These are phyloP conservation scores for Scheffersomyces amazonensis DNA, from an alignment of 805 yeast genomes.

Conservation along the genomic window DNA sequence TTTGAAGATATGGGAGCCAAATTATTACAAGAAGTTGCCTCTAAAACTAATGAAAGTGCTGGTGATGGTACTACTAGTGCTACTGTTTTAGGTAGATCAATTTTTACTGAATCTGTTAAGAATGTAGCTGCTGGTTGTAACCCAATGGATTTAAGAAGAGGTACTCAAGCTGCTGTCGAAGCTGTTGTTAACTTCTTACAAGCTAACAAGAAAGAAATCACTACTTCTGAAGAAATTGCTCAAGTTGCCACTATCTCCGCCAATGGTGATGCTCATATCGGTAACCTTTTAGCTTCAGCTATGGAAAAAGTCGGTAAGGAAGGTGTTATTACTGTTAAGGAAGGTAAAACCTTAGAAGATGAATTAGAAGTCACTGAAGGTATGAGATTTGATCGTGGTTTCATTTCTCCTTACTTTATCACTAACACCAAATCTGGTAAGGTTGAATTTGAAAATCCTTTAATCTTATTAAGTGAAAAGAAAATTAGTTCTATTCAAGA, in stretches of 20 bases:
- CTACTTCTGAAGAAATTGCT: slow-evolving; percentile 91
- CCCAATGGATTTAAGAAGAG: slow-evolving; percentile 97
- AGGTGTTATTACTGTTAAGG: slow-evolving; percentile 97
- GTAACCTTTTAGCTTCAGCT: slow-evolving; percentile 86
- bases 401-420: slow-evolving; percentile 93
- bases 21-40: slow-evolving; percentile 92
- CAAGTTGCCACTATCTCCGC: slow-evolving; percentile 98
- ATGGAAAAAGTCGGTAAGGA: slow-evolving; percentile 99
- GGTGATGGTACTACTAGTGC: slow-evolving; percentile 99
- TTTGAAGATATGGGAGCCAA: slow-evolving; percentile 97
- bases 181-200: slow-evolving; percentile 85
- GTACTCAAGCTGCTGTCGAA: slow-evolving; percentile 95
- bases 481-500: slow-evolving; percentile 88
- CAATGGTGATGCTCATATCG: slow-evolving; percentile 92
- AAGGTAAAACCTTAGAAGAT: slow-evolving; percentile 95
- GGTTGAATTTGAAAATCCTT: slow-evolving; percentile 93
- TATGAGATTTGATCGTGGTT: slow-evolving; percentile 97
- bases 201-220: slow-evolving; percentile 84
- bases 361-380: slow-evolving; percentile 96
- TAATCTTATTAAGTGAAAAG: slow-evolving; percentile 82
- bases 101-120: slow-evolving; percentile 91
- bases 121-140: slow-evolving; percentile 98
- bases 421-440: slow-evolving; percentile 90
- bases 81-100: slow-evolving; percentile 92
- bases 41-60: slow-evolving; percentile 94